These are phyloP conservation scores for Sphaerosporella brunnea DNA, from an alignment of 495 filamentous ascomycete species.

Conservation along the genomic window DNA sequence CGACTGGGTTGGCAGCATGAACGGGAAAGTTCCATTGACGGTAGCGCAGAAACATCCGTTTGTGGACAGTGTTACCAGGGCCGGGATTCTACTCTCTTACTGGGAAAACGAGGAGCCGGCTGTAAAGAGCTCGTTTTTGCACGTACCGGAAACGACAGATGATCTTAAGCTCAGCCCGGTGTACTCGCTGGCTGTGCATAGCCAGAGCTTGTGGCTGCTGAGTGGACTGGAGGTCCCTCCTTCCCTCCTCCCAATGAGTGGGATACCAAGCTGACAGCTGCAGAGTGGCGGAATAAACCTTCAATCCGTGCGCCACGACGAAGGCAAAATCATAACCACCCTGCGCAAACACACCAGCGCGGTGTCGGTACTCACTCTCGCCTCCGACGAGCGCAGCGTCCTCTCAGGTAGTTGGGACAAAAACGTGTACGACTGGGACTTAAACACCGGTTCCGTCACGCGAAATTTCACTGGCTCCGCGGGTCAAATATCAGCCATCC, in stretches of 20 bases:
- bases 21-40: conserved; percentile 82
- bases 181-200: conserved; percentile 82
- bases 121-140: conserved; percentile 6
- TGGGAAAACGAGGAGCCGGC: conserved; percentile 72
- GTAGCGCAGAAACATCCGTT: conserved; percentile 95
- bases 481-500: conserved; percentile 72
- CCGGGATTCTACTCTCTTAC: conserved; percentile 79
- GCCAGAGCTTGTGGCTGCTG: conserved; percentile 74
- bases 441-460: conserved; percentile 66
- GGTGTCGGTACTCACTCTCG: conserved; percentile 69
- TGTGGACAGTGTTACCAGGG: conserved; percentile 83
- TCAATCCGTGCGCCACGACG: conserved; percentile 85
- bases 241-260: background rate
- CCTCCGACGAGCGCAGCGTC: conserved; percentile 69
- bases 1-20: conserved; percentile 87
- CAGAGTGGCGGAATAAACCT: conserved; percentile 74
- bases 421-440: conserved; percentile 80
- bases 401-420: conserved; percentile 97
- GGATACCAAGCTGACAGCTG: background rate
- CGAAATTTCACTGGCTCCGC: conserved; percentile 54
- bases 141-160: conserved; percentile 21
- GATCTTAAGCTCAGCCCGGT: conserved; percentile 50
- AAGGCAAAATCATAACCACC: conserved; percentile 68
- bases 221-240: conserved; percentile 50
- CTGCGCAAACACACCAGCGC: conserved; percentile 77